Conservation (phyloP, 1,139 yeast species). For the Saccharomyces uvarum region DNA sequence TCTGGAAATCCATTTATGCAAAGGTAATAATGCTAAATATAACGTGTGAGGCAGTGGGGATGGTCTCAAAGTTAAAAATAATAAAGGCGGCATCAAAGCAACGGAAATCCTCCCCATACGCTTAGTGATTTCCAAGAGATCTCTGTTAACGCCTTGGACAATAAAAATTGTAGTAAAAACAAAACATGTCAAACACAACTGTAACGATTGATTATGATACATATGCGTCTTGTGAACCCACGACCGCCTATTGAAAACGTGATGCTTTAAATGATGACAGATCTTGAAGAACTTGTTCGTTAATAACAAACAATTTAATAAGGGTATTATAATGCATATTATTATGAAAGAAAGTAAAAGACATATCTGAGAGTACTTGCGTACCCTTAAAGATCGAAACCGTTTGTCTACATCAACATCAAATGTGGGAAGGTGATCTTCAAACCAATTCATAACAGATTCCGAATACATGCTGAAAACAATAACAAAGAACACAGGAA, state of each 20-base stretch:
- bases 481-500: not conserved
- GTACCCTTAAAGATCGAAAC: constrained; percentile 5
- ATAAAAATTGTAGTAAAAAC: not conserved
- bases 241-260: constrained; percentile 13
- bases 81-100: constrained; percentile 56
- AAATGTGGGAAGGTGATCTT: constrained; percentile 8
- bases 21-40: constrained; percentile 48
- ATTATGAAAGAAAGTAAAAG: constrained; percentile 10
- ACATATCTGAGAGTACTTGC: constrained; percentile 6
- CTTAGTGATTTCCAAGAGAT: constrained; percentile 28
- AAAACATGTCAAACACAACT: constrained; percentile 18
- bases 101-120: constrained; percentile 50
- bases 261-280: constrained; percentile 21
- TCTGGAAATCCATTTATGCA: constrained; percentile 82
- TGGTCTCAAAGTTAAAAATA: constrained; percentile 57
- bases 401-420: constrained; percentile 6
- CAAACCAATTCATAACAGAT: not conserved
- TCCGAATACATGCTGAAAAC: not conserved
- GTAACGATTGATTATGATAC: constrained; percentile 24
- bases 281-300: constrained; percentile 19
- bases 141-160: constrained; percentile 7
- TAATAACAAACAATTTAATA: constrained; percentile 18
- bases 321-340: constrained; percentile 22
- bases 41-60: constrained; percentile 46
- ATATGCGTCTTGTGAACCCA: constrained; percentile 21